Evolutionary conservation across 164 flowering plant genomes (phyloP).

Genomic region (Stephania cephalantha): DNA sequence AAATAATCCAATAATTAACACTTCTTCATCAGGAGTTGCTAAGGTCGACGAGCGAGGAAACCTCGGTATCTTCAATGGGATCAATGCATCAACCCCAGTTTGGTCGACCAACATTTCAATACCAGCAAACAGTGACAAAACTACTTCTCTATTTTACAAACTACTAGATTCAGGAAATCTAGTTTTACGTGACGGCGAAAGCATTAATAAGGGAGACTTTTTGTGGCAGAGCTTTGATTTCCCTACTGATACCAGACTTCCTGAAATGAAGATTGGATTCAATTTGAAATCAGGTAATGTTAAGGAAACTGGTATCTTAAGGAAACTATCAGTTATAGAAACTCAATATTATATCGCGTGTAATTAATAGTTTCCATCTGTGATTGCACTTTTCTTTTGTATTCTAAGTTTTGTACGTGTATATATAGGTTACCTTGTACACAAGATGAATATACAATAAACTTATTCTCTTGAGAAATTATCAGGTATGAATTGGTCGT

Average conservation of each 20-base stretch:
- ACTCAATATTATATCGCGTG: no score
- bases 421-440: no score
- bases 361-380: no score
- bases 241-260: neutral
- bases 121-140: no score
- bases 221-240: neutral
- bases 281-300: slow-evolving; percentile 19
- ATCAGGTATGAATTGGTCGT: slow-evolving; percentile 26
- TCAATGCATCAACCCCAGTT: neutral
- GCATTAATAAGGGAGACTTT: neutral
- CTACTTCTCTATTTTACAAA: slow-evolving; percentile 13
- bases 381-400: no score
- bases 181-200: slow-evolving; percentile 13
- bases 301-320: no score
- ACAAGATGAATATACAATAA: no score
- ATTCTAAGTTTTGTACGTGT: no score
- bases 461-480: no score
- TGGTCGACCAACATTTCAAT: slow-evolving; percentile 29
- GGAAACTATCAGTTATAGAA: no score
- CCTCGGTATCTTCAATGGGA: slow-evolving; percentile 11
- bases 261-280: slow-evolving; percentile 27
- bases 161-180: slow-evolving; percentile 49
- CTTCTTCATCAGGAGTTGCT: no score
- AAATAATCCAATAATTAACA: no score
- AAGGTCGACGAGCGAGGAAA: slow-evolving; percentile 19